Evolutionary conservation across 2,329 filamentous ascomycete species (phyloP), one percentile per base, ranked within the genome.

Genomic region (Fusarium palustre): DNA sequence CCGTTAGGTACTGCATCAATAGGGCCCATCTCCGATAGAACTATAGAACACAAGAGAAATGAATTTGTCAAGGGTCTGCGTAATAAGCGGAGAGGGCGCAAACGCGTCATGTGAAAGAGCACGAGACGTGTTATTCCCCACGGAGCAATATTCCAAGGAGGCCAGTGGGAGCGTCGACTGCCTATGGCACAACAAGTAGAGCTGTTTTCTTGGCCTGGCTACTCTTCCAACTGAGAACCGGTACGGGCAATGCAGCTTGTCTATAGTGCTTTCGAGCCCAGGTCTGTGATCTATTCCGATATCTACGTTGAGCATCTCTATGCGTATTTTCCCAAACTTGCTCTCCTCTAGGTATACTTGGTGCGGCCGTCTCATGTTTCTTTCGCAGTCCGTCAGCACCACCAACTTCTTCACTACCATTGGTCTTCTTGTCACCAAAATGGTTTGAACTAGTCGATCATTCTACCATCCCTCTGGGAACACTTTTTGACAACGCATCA

Each of bases 81-180:
- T 68, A 65, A 65, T 46, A 31, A 47, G 46, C 36, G 50, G 39
- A 45, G 48, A 45, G 34, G 64, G 36, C 33, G 47, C n/a, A 53
- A 38, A 41, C 42, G 62, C 62, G 64, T 74, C 69, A 74, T 73
- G 69, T 67, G 71, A 66, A 47, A 25, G 41, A 59, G 42, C 64
- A 67, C 61, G 64, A 18, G 34, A 41, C 20, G 10, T 25, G 10
- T 39, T 36, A 39, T 18, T 38, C 24, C 24, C 48, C 34, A 39
- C 20, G 18, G 18, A 42, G 43, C 22, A 28, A 28, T 56, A n/a
- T 33, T 20, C 42, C 16, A 30, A 42, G 39, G 24, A 39, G 39
- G 48, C 41, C 48, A 39, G 34, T 24, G 38, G 24, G 25, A 52
- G 7, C 15, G 31, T 24, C 22, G 18, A 36, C 46, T 36, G 31